Evolutionary conservation across 179 eudicot species (phyloP).

Genomic region (Silene noctiflora): DNA sequence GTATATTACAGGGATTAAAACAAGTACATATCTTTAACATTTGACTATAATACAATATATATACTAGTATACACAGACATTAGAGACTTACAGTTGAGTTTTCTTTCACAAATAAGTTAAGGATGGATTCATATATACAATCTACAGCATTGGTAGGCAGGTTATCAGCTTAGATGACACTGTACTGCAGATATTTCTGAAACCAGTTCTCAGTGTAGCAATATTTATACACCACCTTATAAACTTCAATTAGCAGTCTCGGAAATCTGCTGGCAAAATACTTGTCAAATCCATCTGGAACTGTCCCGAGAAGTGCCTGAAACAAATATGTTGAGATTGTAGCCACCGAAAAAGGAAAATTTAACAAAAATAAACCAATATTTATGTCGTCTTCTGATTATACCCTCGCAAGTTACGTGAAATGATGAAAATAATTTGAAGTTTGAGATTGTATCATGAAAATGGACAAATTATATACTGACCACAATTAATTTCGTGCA

Average conservation of each 20-base stretch:
- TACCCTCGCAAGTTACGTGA: not conserved
- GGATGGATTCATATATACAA: conserved; percentile 6
- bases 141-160: conserved; percentile 1
- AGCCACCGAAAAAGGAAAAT: not conserved
- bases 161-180: conserved; percentile 14
- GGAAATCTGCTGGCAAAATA: conserved; percentile 77
- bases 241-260: conserved; percentile 74
- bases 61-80: not conserved
- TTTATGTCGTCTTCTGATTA: not conserved
- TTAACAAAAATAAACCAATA: not conserved
- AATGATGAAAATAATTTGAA: too few species aligned
- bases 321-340: not conserved
- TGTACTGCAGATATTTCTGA: conserved; percentile 52
- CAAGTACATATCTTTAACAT: not conserved
- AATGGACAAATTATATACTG: not conserved
- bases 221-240: conserved; percentile 48
- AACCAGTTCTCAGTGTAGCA: conserved; percentile 66
- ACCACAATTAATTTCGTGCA: too few species aligned
- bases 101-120: not conserved
- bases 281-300: conserved; percentile 84
- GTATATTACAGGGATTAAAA: not conserved
- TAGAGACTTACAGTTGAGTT: conserved; percentile 16
- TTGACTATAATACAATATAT: not conserved
- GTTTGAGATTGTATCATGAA: not conserved
- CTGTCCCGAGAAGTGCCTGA: conserved; percentile 73